Conservation (phyloP, 1,284 basidiomycete species). For the Ceratorhiza oryzae-sativae region DNA sequence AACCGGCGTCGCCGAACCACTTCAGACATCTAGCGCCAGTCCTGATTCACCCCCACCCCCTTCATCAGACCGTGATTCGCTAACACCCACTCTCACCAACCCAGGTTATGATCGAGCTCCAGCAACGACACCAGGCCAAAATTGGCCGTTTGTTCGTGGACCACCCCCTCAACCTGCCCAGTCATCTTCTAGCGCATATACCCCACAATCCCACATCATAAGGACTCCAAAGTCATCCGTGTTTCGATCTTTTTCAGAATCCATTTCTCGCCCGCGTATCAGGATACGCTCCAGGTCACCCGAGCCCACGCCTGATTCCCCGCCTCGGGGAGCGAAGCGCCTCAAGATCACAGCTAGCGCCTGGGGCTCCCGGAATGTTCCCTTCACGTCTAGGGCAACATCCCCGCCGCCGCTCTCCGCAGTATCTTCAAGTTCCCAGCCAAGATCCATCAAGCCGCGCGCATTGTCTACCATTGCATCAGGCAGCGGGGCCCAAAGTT, state of each 20-base stretch:
- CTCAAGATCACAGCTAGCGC: constrained; percentile 14
- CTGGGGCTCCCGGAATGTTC: not conserved
- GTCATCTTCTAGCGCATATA: constrained; percentile 22
- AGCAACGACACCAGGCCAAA: constrained; percentile 7
- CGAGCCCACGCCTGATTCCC: constrained; percentile 13
- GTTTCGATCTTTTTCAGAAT: constrained; percentile 31
- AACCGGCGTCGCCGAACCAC: not conserved
- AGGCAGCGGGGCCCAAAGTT: constrained; percentile 14
- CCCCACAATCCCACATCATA: constrained; percentile 3
- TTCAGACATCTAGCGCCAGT: not conserved
- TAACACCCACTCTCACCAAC: constrained; percentile 36
- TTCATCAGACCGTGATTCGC: constrained; percentile 36
- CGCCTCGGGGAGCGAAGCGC: constrained; percentile 13
- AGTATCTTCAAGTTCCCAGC: constrained; percentile 28
- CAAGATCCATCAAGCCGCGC: constrained; percentile 27
- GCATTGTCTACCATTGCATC: constrained; percentile 28
- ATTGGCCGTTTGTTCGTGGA: constrained; percentile 36
- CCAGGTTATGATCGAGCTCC: constrained; percentile 28
- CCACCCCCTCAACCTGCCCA: constrained; percentile 11
- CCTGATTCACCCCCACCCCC: constrained; percentile 29
- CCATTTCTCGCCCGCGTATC: constrained; percentile 21
- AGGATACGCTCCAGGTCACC: constrained; percentile 29
- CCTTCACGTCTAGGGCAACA: not conserved
- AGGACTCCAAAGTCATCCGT: constrained; percentile 5
- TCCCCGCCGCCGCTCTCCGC: constrained; percentile 31